phyloP scores from a whole-genome alignment of 2,329 filamentous ascomycete genomes.

The Penicillium sp. region DNA sequence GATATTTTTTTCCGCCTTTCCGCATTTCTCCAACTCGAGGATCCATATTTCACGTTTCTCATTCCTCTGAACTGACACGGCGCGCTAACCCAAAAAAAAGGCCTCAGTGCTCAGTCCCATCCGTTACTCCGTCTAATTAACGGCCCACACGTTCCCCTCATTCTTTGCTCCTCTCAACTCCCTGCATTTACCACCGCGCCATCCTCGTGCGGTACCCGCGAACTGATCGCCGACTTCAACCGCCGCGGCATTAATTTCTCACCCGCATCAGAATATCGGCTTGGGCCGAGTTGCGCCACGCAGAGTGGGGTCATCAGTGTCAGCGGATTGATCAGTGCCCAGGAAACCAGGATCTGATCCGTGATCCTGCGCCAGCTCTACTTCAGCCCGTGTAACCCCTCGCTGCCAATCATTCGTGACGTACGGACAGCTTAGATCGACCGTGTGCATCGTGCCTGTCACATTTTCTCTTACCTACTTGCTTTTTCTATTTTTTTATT shows the following conservation, averaged over 20 bases:
- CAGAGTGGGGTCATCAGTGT: slow-evolving; percentile 12
- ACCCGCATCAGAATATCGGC: slow-evolving; percentile 11
- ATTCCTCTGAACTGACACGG: not conserved
- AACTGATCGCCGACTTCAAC: slow-evolving; percentile 13
- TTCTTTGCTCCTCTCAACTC: not conserved
- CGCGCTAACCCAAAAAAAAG: slow-evolving; percentile 1
- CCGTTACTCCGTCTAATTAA: not conserved
- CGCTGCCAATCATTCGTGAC: slow-evolving; percentile 9
- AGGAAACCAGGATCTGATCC: slow-evolving; percentile 3
- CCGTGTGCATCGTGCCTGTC: slow-evolving; percentile 11
- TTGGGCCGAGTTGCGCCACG: slow-evolving; percentile 10
- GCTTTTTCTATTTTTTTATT: not conserved
- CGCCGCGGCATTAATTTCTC: slow-evolving; percentile 16
- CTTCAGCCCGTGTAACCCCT: slow-evolving; percentile 15
- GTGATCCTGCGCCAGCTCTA: slow-evolving; percentile 1
- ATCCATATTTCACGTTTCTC: not conserved
- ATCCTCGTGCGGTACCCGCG: slow-evolving; percentile 2
- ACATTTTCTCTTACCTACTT: not conserved
- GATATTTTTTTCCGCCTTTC: not conserved
- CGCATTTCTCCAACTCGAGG: not conserved
- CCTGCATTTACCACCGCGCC: not conserved
- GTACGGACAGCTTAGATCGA: slow-evolving; percentile 3
- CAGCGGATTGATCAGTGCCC: slow-evolving; percentile 11
- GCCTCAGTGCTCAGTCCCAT: not conserved
- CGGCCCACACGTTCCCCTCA: not conserved